Conservation (phyloP, 2,329 filamentous ascomycete genomes). For the Diaporthe aspalathi region DNA sequence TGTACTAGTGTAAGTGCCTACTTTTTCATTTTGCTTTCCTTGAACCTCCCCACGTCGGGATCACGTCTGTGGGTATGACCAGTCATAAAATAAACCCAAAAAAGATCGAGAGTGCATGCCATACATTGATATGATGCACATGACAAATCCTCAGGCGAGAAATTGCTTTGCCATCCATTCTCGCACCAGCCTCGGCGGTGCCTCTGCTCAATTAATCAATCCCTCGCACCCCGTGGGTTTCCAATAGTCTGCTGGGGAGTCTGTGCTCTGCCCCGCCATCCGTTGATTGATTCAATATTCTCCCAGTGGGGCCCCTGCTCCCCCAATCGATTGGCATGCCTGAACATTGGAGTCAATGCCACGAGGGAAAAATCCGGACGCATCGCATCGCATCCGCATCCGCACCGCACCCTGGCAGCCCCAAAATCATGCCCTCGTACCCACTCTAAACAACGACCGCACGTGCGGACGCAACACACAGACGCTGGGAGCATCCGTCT, state of each 20-base stretch:
- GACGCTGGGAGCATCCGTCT: constrained; percentile 8
- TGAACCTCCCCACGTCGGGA: constrained; percentile 14
- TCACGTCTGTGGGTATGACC: constrained; percentile 7
- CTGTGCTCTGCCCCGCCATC: constrained; percentile 16
- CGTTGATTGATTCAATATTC: not conserved
- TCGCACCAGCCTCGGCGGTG: not conserved
- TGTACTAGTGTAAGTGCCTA: not conserved
- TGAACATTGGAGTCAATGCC: constrained; percentile 16
- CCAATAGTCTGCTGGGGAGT: not conserved
- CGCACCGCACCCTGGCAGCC: not conserved
- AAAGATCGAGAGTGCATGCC: not conserved
- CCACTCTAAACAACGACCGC: not conserved
- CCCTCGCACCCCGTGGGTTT: not conserved
- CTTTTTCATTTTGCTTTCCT: not conserved
- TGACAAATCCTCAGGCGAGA: constrained; percentile 6
- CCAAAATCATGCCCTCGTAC: not conserved
- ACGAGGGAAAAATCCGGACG: constrained; percentile 11
- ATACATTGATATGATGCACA: not conserved
- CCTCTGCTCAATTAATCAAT: not conserved
- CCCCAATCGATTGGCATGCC: not conserved
- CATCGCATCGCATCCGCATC: not conserved
- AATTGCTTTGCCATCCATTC: not conserved
- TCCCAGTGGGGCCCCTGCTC: not conserved
- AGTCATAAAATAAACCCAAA: not conserved
- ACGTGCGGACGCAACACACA: constrained; percentile 19